Conservation (phyloP, 768 basidiomycete species). For the Mycena kentingensis region DNA sequence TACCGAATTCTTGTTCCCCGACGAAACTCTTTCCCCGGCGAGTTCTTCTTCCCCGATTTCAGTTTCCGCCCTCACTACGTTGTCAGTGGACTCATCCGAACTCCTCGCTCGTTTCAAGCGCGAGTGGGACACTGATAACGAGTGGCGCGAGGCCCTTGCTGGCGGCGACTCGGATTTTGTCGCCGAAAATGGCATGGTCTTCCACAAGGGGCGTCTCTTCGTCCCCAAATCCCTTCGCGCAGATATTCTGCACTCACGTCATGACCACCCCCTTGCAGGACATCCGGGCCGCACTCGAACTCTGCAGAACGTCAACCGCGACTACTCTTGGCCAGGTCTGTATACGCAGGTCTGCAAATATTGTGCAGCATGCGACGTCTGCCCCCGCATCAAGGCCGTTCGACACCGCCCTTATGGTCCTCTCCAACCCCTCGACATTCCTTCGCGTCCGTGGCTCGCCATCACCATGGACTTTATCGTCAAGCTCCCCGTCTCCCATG, state of each 20-base stretch:
- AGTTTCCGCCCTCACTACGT: slow-evolving; percentile 22
- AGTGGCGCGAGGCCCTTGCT: slow-evolving; percentile 23
- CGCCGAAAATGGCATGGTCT: slow-evolving; percentile 22
- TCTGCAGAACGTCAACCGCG: slow-evolving; percentile 28
- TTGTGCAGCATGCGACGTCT: slow-evolving; percentile 38
- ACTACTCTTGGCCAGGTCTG: slow-evolving; percentile 46
- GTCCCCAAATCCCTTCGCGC: slow-evolving; percentile 34
- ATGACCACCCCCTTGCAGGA: slow-evolving; percentile 30
- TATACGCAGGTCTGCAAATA: slow-evolving; percentile 27
- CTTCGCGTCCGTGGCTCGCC: slow-evolving; percentile 37
- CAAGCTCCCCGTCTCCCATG: slow-evolving; percentile 40
- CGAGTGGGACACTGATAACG: slow-evolving; percentile 9
- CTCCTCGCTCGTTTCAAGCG: slow-evolving; percentile 23
- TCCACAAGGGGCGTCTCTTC: slow-evolving; percentile 29
- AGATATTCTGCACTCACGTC: slow-evolving; percentile 30
- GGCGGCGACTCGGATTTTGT: slow-evolving; percentile 16
- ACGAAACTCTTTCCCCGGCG: not conserved
- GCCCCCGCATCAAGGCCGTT: slow-evolving; percentile 33
- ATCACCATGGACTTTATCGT: slow-evolving; percentile 47
- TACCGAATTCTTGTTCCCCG: slow-evolving; percentile 9
- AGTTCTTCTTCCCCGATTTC: not conserved
- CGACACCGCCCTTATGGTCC: slow-evolving; percentile 40
- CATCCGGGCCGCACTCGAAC: slow-evolving; percentile 44
- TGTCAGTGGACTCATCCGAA: slow-evolving; percentile 23
- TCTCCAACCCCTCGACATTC: slow-evolving; percentile 39